Conservation (phyloP, 2,329 filamentous ascomycete genomes). For the Trichoderma sp. region DNA sequence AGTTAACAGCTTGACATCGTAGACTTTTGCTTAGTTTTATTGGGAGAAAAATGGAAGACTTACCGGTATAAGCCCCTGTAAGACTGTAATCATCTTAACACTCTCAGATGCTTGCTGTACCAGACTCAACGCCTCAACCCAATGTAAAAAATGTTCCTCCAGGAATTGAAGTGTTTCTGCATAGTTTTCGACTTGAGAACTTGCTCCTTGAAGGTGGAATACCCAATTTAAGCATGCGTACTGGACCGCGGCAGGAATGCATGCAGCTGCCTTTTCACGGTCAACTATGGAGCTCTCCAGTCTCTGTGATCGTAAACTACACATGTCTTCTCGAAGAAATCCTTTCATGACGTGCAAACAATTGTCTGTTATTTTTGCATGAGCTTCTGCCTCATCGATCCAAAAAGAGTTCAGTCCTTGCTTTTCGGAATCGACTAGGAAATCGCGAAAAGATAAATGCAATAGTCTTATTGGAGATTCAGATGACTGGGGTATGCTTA, state of each 20-base stretch:
- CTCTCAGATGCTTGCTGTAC: conserved; percentile 29
- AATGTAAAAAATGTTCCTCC: conserved; percentile 42
- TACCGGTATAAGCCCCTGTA: background rate
- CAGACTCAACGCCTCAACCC: conserved; percentile 43
- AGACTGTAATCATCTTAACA: background rate
- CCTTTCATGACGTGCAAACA: background rate
- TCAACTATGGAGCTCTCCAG: background rate
- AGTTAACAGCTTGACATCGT: too few species aligned
- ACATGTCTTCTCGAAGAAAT: background rate
- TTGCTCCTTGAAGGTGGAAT: conserved; percentile 33
- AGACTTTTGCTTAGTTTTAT: too few species aligned
- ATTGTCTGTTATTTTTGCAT: background rate
- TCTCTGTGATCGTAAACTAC: background rate
- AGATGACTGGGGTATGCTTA: conserved; percentile 32
- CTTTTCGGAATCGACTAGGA: background rate
- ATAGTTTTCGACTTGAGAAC: conserved; percentile 25
- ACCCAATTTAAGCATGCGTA: conserved; percentile 17
- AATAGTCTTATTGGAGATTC: conserved; percentile 31
- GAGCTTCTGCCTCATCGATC: background rate
- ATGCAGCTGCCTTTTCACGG: background rate
- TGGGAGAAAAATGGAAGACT: too few species aligned
- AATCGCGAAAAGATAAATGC: conserved; percentile 6
- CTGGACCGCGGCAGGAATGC: background rate
- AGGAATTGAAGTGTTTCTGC: conserved; percentile 39
- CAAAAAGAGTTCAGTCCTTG: background rate